A percentile compares a stretch with the other conserved stretches of the same genome.
phyloP scores from a whole-genome alignment of 225 moss, liverwort and hornwort genomes.

The Ulota crispa region DNA sequence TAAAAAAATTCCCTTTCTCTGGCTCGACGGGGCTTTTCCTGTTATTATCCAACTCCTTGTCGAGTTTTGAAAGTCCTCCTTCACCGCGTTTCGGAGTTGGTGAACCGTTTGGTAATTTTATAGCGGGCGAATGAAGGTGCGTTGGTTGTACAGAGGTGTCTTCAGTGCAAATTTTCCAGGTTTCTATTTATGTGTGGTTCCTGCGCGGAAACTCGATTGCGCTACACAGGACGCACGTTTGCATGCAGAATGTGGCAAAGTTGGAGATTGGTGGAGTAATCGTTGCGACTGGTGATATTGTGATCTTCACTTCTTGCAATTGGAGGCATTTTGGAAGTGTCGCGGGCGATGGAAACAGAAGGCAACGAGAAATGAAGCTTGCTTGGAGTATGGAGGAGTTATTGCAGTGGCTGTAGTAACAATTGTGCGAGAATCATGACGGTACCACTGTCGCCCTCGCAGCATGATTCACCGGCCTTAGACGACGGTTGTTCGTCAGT shows the following conservation, averaged over 20 bases:
- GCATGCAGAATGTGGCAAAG: background rate
- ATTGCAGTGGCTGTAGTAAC: background rate
- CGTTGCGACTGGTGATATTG: background rate
- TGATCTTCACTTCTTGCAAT: background rate
- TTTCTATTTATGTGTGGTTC: background rate
- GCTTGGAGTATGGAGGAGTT: background rate
- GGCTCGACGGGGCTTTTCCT: background rate
- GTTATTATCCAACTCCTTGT: slow-evolving; percentile 13
- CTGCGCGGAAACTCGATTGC: background rate
- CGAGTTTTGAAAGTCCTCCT: background rate
- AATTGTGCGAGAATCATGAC: slow-evolving; percentile 34
- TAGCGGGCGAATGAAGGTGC: background rate
- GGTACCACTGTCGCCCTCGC: slow-evolving; percentile 38
- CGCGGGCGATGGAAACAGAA: slow-evolving; percentile 2
- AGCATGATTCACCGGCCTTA: slow-evolving; percentile 21
- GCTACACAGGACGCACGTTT: background rate
- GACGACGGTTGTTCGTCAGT: slow-evolving; percentile 63
- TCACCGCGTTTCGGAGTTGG: background rate
- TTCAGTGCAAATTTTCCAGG: background rate
- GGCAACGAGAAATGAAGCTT: slow-evolving; percentile 20
- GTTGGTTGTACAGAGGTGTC: background rate
- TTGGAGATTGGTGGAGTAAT: background rate
- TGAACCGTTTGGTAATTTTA: background rate
- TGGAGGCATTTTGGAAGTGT: background rate
- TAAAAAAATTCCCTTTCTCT: background rate